These are phyloP conservation scores for Conringia planisiliqua DNA, from an alignment of 345 rosid species.

Conservation along the genomic window DNA sequence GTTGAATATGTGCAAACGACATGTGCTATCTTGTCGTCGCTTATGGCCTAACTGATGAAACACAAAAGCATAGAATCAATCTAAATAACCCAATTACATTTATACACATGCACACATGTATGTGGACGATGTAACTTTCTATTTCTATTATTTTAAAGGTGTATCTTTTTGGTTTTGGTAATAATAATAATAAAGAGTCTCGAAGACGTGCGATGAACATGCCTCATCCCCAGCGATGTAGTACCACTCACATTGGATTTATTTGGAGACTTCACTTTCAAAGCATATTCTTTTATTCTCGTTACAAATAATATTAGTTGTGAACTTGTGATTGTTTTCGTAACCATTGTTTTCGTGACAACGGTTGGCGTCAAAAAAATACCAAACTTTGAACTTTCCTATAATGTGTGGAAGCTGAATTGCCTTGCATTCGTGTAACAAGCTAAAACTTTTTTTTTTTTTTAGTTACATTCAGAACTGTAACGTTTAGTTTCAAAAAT, in stretches of 20 bases:
- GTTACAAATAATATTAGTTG: background rate
- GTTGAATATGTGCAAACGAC: constrained; percentile 27
- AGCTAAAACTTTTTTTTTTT: background rate
- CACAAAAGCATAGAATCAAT: background rate
- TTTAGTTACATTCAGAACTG: background rate
- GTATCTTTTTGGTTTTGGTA: background rate
- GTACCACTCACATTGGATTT: constrained; percentile 20
- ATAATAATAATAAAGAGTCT: background rate
- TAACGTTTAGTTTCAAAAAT: background rate
- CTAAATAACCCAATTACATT: constrained; percentile 11
- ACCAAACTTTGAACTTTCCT: background rate
- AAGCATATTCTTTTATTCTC: constrained; percentile 31
- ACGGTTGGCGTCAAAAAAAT: background rate
- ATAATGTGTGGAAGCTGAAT: background rate
- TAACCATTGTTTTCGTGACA: background rate
- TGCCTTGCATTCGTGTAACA: background rate
- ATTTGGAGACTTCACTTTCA: constrained; percentile 6
- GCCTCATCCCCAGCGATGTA: constrained; percentile 7
- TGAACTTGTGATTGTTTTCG: background rate
- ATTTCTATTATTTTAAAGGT: background rate
- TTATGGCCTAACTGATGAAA: constrained; percentile 18
- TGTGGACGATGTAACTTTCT: constrained; percentile 7
- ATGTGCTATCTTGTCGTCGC: constrained; percentile 25
- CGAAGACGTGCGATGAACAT: constrained; percentile 31
- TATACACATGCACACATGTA: constrained; percentile 11